These are phyloP conservation scores for Calonectria honghensis DNA, from an alignment of 2,329 filamentous ascomycete species.

Conservation along the genomic window DNA sequence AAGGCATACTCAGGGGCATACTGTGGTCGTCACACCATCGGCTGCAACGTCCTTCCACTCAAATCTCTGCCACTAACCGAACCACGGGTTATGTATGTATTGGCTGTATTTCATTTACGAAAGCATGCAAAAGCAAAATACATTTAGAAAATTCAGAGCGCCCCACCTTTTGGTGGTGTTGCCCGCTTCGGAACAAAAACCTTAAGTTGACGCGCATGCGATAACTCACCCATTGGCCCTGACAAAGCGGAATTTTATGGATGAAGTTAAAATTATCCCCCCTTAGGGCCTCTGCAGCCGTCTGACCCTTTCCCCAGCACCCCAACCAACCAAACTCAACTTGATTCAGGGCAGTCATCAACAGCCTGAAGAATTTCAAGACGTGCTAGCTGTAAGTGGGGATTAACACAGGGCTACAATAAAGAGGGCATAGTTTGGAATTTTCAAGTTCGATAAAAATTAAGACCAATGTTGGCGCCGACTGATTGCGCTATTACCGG, in stretches of 20 bases:
- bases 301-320: too few relatives aligned
- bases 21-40: not conserved
- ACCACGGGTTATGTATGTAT: too few relatives aligned
- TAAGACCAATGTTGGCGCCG: too few relatives aligned
- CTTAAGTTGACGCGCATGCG: not conserved
- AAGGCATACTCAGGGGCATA: not conserved
- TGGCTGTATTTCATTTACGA: not conserved
- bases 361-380: too few relatives aligned
- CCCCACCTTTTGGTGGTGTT: constrained; percentile 32
- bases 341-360: too few relatives aligned
- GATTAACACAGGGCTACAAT: too few relatives aligned
- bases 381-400: too few relatives aligned
- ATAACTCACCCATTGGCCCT: not conserved
- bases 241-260: not conserved
- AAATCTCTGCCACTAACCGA: not conserved
- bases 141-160: not conserved
- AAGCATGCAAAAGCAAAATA: not conserved
- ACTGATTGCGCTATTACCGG: too few relatives aligned
- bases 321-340: too few relatives aligned
- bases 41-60: not conserved
- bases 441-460: too few relatives aligned
- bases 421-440: too few relatives aligned
- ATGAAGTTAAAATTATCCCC: not conserved
- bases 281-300: too few relatives aligned
- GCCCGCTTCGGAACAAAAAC: not conserved